Conservation (phyloP, 768 basidiomycete genomes). For the Phanerochaete sordida region DNA sequence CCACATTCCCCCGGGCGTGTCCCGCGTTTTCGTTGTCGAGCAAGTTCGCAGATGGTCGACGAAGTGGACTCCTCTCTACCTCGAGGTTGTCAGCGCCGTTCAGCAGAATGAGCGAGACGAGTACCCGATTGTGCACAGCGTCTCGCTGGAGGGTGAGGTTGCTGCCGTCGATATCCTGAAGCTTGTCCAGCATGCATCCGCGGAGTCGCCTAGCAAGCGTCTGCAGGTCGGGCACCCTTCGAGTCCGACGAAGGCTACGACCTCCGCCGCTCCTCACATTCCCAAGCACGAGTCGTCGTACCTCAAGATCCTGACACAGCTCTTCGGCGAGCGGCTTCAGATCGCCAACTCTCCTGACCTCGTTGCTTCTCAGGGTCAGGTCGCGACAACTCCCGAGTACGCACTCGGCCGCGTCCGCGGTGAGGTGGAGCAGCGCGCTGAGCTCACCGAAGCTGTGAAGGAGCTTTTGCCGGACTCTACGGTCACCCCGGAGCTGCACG, state of each 20-base stretch:
- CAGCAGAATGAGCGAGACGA: conserved; percentile 44
- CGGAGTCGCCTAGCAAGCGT: conserved; percentile 35
- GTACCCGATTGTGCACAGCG: conserved; percentile 56
- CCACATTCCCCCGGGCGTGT: conserved; percentile 58
- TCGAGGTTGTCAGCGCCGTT: conserved; percentile 73
- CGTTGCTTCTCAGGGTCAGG: conserved; percentile 61
- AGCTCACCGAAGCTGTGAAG: conserved; percentile 62
- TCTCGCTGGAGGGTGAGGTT: conserved; percentile 53
- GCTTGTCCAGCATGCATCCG: conserved; percentile 43
- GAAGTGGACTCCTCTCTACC: conserved; percentile 85
- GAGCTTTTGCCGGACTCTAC: conserved; percentile 54
- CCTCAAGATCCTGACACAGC: conserved; percentile 78
- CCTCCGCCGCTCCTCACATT: conserved; percentile 47
- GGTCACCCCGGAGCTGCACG: conserved; percentile 56
- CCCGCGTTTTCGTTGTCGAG: conserved; percentile 77
- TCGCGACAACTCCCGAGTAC: conserved; percentile 91
- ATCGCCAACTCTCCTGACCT: conserved; percentile 81
- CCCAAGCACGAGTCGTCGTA: conserved; percentile 92
- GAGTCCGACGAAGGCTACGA: conserved; percentile 23
- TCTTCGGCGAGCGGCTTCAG: conserved; percentile 78
- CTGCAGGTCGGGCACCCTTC: conserved; percentile 40
- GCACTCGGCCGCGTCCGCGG: conserved; percentile 90
- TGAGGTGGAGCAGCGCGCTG: conserved; percentile 69
- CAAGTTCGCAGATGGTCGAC: conserved; percentile 73
- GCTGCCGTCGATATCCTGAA: conserved; percentile 43